Conservation (phyloP, 2,329 filamentous ascomycete genomes). For the Mariannaea elegans region DNA sequence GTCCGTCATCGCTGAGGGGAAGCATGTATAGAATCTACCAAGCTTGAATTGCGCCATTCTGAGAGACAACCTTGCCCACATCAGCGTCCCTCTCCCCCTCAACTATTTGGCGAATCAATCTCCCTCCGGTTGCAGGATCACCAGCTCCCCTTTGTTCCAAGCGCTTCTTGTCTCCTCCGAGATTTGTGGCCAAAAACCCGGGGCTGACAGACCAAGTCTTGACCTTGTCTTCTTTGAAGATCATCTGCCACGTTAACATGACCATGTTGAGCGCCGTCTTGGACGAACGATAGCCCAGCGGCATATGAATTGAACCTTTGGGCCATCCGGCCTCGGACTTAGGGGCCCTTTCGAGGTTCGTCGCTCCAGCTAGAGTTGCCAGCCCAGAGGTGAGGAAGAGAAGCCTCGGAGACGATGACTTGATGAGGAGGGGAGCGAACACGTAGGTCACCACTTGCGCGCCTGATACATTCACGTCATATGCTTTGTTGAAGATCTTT, state of each 20-base stretch:
- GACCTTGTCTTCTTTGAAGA: slow-evolving; percentile 12
- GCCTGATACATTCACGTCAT: slow-evolving; percentile 54
- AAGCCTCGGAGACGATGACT: slow-evolving; percentile 50
- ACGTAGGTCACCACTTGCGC: slow-evolving; percentile 49
- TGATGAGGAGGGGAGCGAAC: slow-evolving; percentile 53
- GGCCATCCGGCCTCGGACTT: slow-evolving; percentile 55
- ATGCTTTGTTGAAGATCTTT: too few species aligned
- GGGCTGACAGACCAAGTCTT: slow-evolving; percentile 20
- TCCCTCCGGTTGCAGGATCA: slow-evolving; percentile 23
- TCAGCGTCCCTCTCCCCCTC: slow-evolving; percentile 54
- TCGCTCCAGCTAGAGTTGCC: slow-evolving; percentile 46
- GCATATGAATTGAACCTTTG: slow-evolving; percentile 46
- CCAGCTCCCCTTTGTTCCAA: slow-evolving; percentile 10
- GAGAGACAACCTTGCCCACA: slow-evolving; percentile 41
- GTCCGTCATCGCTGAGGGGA: too few species aligned
- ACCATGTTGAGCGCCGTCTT: slow-evolving; percentile 22
- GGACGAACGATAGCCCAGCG: slow-evolving; percentile 3
- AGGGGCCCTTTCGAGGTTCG: too few species aligned
- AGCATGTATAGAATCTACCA: too few species aligned
- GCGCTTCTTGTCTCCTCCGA: slow-evolving; percentile 2
- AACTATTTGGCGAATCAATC: slow-evolving; percentile 50
- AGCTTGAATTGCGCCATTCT: background rate
- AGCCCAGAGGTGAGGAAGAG: slow-evolving; percentile 56
- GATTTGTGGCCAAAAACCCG: slow-evolving; percentile 13
- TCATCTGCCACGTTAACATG: slow-evolving; percentile 14